Base-by-base conservation (phyloP, 2,329 filamentous ascomycete genomes). In the Epichloe festucae region DNA sequence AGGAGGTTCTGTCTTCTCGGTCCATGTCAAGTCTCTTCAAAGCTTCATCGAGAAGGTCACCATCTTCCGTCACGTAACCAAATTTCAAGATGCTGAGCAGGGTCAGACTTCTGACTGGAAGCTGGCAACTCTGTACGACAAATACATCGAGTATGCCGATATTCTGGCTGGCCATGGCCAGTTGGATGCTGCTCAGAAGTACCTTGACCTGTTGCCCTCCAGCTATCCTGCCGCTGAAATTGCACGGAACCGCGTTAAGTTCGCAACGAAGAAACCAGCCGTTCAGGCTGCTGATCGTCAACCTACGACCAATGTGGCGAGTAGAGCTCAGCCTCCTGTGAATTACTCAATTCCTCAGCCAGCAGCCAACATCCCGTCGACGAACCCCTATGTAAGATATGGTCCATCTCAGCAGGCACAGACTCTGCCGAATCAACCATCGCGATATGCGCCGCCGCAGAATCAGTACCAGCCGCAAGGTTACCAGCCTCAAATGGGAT, bases 31-130 rank as follows among this genome's bases (percentile, higher is more conserved):
- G 55, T 85, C 86, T 46, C 73, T 98, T 43, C 93, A 97, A 67
- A 84, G 87, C 58, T 91, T 98, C 63, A 95, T 98, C 56, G 93
- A 98, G 71, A 98, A 98, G 75, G 93, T 98, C 46, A 95, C 90
- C 0, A 81, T 98, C 50, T 98, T 98, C 82, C 85, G 93, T 51
- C 81, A 93, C 59, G 90, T 96, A 43, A 90, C 89, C 55, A 89
- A 91, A 63, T 98, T 96, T 73, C 73, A 86, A 60, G 93, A 98
- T 64, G 69, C 71, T 8, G 89, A 96, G 63, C 79, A 80, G 56
- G 70, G 72, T 46, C 79, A 87, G 59, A 75, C 79, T 10, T 82
- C 83, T 1, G 87, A 84, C 59, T 98, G 91, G 91, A 96, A 95
- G 71, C 81, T 98, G 54, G 78, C 82, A 39, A 76, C 84, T 2